Conservation (phyloP, 2,329 filamentous ascomycete genomes). For the Pseudogymnoascus sp. region DNA sequence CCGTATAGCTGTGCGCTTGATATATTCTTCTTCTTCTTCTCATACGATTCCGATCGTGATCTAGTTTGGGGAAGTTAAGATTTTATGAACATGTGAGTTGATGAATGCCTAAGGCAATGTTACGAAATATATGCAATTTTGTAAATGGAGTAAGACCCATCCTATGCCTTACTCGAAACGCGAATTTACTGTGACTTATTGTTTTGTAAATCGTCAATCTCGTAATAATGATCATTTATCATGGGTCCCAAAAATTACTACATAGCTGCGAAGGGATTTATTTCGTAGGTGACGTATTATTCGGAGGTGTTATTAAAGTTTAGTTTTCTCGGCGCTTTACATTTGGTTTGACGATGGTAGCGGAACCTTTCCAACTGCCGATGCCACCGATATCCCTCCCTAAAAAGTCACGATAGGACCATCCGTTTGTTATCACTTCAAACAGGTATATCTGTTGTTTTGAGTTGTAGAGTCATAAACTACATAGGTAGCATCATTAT, state of each 20-base stretch:
- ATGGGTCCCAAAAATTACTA: neutral
- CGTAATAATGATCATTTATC: neutral
- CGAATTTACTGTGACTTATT: neutral
- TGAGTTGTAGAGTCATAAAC: neutral
- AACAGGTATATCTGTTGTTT: neutral
- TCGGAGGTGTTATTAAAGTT: neutral
- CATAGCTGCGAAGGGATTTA: neutral
- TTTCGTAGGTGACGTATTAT: neutral
- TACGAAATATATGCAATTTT: neutral
- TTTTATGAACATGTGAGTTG: neutral
- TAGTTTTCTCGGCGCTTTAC: neutral
- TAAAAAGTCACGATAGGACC: neutral
- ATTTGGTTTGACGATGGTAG: neutral
- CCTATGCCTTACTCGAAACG: neutral
- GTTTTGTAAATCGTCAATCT: neutral
- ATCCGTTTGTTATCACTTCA: neutral
- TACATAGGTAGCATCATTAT: neutral
- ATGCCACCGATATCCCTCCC: neutral
- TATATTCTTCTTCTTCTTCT: neutral
- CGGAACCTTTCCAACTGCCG: neutral
- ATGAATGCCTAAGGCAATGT: neutral
- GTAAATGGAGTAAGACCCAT: neutral
- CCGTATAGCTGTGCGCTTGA: neutral
- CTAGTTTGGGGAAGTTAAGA: constrained; percentile 1
- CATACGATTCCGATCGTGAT: neutral